A percentile compares a stretch with the other conserved stretches of the same genome.
Conservation (phyloP, 129 eudicot species). For the Tagetes erecta region DNA sequence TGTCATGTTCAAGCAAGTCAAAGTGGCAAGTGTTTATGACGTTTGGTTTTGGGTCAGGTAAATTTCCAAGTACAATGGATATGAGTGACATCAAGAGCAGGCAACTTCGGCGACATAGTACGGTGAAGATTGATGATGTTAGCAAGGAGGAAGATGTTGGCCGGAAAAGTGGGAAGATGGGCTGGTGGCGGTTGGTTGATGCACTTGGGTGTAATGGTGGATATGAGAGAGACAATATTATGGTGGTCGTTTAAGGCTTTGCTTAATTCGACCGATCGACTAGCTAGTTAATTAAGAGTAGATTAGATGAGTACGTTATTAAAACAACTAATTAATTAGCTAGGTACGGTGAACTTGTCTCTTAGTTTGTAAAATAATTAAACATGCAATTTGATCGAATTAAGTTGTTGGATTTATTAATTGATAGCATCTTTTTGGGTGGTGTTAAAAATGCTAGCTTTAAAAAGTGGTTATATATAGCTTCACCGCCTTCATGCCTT, state of each 20-base stretch:
- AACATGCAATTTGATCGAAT: too few relatives aligned
- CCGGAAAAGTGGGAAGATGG: conserved; percentile 36
- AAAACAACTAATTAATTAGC: too few relatives aligned
- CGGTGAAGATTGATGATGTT: neutral
- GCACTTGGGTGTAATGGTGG: conserved; percentile 41
- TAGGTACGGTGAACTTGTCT: too few relatives aligned
- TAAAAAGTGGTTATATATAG: too few relatives aligned
- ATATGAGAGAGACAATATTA: neutral
- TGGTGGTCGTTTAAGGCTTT: neutral
- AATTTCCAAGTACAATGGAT: conserved; percentile 36
- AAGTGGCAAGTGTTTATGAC: conserved; percentile 40
- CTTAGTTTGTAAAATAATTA: too few relatives aligned
- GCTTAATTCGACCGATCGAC: too few relatives aligned
- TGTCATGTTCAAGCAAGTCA: conserved; percentile 30
- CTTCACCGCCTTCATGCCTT: too few relatives aligned
- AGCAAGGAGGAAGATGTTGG: conserved; percentile 8
- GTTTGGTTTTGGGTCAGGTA: conserved; percentile 42
- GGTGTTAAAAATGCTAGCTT: too few relatives aligned
- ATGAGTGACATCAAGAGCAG: conserved; percentile 51
- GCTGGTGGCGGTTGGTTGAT: conserved; percentile 49
- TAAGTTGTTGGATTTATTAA: too few relatives aligned
- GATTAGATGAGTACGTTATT: too few relatives aligned
- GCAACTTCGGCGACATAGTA: conserved; percentile 33
- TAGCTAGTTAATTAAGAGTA: too few relatives aligned
- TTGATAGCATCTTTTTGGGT: too few relatives aligned